Base-by-base conservation (phyloP, 495 filamentous ascomycete species). In the Penicillium cataractarum region DNA sequence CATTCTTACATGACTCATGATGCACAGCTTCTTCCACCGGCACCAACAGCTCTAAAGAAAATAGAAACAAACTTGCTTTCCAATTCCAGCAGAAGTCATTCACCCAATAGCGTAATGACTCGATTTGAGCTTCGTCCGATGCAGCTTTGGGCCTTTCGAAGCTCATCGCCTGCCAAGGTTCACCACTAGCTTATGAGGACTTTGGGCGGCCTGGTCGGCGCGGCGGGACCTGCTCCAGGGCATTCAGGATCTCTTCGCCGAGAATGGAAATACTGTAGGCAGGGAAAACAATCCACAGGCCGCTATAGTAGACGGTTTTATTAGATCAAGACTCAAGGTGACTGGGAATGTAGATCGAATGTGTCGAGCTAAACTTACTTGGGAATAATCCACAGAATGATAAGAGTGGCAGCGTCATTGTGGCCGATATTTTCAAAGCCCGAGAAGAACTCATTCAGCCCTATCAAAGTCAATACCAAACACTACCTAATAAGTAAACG, bases 361-460 rank as follows among this genome's bases (percentile, higher is more conserved):
- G 35, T 35, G 60, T 39, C 22, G 21, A 26, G n/a, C 32, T 26
- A 50, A 51, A 70, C 90, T 82, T 76, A 94, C 91, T 94, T 96
- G 24, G 90, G 90, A 64, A 94, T 84, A 29, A 93, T 87, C 89
- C 89, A 96, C 6, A 89, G 62, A 27, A 88, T 74, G 39, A 93
- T 60, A 31, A 95, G 72, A 26, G 83, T 79, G 8, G 67, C 58
- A 19, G 76, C 44, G 55, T 76, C 75, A 66, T 96, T 96, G 63
- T 96, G 92, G 3, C 90, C 89, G 61, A 94, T 89, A 64, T 93
- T 89, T 40, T 84, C 82, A 65, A 90, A 97, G 37, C 84, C 90
- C 6, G 89, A 91, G 74, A 83, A 93, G 48, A 83, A 80, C 73
- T 96, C 93, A 65, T 90, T 90, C 33, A 93, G 70, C 86, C 85